A percentile compares a stretch with the other conserved stretches of the same genome.
Conservation (phyloP, 306 rosid species). For the Casuarina cunninghamiana region DNA sequence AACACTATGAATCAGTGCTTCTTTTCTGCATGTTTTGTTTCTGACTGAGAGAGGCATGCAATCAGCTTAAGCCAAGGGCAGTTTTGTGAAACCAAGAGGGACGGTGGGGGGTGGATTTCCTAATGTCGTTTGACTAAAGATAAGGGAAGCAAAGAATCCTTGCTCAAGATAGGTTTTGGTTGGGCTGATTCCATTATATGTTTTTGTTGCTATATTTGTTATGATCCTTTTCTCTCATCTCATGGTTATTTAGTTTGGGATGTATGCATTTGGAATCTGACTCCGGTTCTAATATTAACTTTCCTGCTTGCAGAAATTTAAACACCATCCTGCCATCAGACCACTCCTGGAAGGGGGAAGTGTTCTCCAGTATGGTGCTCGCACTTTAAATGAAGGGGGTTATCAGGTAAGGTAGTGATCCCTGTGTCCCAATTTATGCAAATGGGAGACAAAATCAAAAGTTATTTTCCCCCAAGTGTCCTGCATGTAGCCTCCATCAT, state of each 20-base stretch:
- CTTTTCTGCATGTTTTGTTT: background rate
- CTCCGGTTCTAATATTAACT: conserved; percentile 13
- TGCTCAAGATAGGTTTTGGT: background rate
- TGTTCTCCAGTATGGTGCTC: conserved; percentile 92
- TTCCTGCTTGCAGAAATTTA: conserved; percentile 58
- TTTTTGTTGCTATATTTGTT: conserved; percentile 14
- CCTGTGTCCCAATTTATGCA: conserved; percentile 11
- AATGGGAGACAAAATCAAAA: conserved; percentile 14
- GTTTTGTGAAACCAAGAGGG: background rate
- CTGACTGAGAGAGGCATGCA: background rate
- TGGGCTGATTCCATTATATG: conserved; percentile 15
- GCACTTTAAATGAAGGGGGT: conserved; percentile 95
- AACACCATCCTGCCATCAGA: conserved; percentile 86
- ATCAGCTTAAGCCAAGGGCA: background rate
- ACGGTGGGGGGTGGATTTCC: background rate
- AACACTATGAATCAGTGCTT: background rate
- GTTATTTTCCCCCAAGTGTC: conserved; percentile 8
- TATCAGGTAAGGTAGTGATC: conserved; percentile 63
- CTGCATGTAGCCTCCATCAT: conserved; percentile 14
- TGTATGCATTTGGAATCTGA: conserved; percentile 8
- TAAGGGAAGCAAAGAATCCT: background rate
- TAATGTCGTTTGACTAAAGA: background rate
- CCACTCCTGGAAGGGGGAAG: conserved; percentile 80
- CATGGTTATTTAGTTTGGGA: background rate
- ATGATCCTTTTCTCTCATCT: conserved; percentile 11